phyloP scores from a whole-genome alignment of 805 yeast genomes.

The Monosporozyma servazzii region DNA sequence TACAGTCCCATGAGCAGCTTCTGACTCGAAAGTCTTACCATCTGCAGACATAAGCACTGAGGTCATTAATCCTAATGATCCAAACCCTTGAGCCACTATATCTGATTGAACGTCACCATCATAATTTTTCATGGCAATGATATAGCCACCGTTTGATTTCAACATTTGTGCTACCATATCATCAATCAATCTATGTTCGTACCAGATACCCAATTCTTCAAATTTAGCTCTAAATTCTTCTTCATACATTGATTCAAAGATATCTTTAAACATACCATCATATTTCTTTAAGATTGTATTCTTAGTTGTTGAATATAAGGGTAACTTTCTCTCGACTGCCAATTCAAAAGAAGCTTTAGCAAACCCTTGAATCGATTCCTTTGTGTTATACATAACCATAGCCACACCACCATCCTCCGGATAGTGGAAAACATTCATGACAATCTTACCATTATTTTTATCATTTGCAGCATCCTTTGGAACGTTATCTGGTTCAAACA shows the following conservation, averaged over 20 bases:
- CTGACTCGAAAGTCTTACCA: slow-evolving; percentile 90
- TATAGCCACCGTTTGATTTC: slow-evolving; percentile 89
- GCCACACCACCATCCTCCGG: slow-evolving; percentile 66
- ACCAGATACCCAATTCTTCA: slow-evolving; percentile 81
- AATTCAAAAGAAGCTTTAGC: slow-evolving; percentile 88
- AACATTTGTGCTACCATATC: slow-evolving; percentile 99
- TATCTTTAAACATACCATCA: slow-evolving; percentile 93
- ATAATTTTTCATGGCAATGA: slow-evolving; percentile 94
- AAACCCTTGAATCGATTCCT: slow-evolving; percentile 79
- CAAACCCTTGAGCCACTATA: slow-evolving; percentile 96
- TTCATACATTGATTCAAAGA: slow-evolving; percentile 75
- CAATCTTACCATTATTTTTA: slow-evolving; percentile 21
- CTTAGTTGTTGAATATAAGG: slow-evolving; percentile 82
- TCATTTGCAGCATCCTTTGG: background rate
- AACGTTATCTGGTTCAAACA: slow-evolving; percentile 60
- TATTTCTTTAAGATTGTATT: slow-evolving; percentile 90
- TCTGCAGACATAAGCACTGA: slow-evolving; percentile 96
- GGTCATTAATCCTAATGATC: slow-evolving; percentile 94
- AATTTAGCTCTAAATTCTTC: slow-evolving; percentile 57
- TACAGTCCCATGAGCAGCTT: slow-evolving; percentile 99
- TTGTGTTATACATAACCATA: slow-evolving; percentile 92
- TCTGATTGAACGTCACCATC: slow-evolving; percentile 98
- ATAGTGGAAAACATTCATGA: slow-evolving; percentile 37
- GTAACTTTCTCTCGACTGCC: slow-evolving; percentile 70
- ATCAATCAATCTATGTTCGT: slow-evolving; percentile 92